These are phyloP conservation scores for Dipteronia sinensis DNA, from an alignment of 345 rosid genomes.

Conservation along the genomic window DNA sequence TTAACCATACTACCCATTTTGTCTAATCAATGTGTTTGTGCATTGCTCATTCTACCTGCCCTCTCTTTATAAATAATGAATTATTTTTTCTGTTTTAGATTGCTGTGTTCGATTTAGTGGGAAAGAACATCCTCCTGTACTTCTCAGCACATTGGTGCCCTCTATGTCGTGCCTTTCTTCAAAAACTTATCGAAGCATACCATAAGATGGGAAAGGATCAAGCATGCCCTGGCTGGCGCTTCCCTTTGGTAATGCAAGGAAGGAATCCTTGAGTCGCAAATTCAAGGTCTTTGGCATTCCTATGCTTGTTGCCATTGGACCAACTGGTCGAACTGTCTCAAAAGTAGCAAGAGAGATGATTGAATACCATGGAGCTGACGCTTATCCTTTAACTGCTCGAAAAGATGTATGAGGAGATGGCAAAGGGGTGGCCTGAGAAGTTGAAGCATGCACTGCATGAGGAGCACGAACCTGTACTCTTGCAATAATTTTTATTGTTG, in stretches of 20 bases:
- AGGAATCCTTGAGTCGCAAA: conserved; percentile 34
- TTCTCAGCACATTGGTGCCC: conserved; percentile 80
- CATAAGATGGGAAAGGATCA: conserved; percentile 53
- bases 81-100: conserved; percentile 36
- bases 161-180: conserved; percentile 62
- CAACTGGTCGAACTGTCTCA: conserved; percentile 49
- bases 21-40: background rate
- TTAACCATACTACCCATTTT: background rate
- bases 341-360: conserved; percentile 49
- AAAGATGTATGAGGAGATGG: conserved; percentile 44
- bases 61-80: background rate
- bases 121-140: conserved; percentile 68
- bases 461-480: conserved; percentile 62
- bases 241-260: conserved; percentile 67
- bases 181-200: conserved; percentile 59
- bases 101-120: conserved; percentile 52
- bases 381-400: conserved; percentile 68
- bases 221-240: conserved; percentile 77
- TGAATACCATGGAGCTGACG: conserved; percentile 45
- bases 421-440: conserved; percentile 75
- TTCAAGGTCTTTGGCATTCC: conserved; percentile 64
- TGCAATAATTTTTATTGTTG: conserved; percentile 33
- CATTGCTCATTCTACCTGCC: background rate
- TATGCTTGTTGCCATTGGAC: conserved; percentile 50
- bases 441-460: conserved; percentile 61